phyloP scores from a whole-genome alignment of 176 grass and related monocot genomes.

The Carex kokanica region DNA sequence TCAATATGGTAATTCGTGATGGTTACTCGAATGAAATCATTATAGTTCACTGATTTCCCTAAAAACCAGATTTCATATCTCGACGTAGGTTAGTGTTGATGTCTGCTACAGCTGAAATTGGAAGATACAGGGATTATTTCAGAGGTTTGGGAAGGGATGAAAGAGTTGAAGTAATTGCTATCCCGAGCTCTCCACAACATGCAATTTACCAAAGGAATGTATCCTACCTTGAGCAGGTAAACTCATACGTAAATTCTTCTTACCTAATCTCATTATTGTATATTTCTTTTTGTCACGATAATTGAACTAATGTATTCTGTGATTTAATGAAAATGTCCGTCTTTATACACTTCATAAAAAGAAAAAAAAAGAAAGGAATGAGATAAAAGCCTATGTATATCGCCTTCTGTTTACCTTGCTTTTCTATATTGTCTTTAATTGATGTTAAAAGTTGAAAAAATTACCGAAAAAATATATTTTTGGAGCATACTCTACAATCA shows the following conservation, averaged over 20 bases:
- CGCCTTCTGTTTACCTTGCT: background rate
- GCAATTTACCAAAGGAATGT: constrained; percentile 74
- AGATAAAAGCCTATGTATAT: background rate
- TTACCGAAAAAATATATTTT: background rate
- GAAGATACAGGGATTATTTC: constrained; percentile 88
- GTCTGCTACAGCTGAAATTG: constrained; percentile 94
- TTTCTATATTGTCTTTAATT: background rate
- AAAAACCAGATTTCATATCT: constrained; percentile 23
- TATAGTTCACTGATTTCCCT: background rate
- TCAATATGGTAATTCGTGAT: background rate
- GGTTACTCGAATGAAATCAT: background rate
- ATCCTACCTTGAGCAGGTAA: constrained; percentile 84
- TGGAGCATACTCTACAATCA: background rate
- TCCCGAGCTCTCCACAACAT: constrained; percentile 57
- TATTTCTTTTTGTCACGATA: background rate
- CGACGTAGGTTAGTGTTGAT: constrained; percentile 74
- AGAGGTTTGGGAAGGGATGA: constrained; percentile 69
- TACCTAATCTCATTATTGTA: background rate
- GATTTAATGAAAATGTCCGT: background rate
- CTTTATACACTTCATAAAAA: background rate
- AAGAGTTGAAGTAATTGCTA: constrained; percentile 94
- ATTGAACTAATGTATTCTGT: background rate
- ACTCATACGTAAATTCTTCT: background rate
- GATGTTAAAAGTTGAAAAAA: background rate
- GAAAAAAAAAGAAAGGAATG: background rate